These are phyloP conservation scores for Cytospora schulzeri DNA, from an alignment of 2,329 filamentous ascomycete genomes.

Conservation along the genomic window DNA sequence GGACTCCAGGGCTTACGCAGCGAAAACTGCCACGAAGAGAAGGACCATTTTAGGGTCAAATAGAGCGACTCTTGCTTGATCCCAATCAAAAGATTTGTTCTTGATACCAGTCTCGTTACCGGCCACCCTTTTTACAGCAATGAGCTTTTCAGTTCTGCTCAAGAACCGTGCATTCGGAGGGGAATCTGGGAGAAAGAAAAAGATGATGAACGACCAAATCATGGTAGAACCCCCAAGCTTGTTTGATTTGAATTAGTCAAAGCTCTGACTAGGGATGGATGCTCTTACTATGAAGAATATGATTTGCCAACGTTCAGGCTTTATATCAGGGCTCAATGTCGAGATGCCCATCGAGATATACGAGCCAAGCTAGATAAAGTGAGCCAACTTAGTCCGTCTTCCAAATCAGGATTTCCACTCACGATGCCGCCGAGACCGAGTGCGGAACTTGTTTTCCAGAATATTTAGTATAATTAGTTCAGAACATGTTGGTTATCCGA, in stretches of 20 bases:
- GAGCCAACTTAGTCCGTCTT: too few relatives aligned
- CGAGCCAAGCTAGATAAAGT: background rate
- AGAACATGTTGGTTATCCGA: background rate
- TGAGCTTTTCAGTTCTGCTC: background rate
- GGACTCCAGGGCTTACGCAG: too few relatives aligned
- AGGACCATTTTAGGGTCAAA: constrained; percentile 4
- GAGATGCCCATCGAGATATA: constrained; percentile 9
- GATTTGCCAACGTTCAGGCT: background rate
- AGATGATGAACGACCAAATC: background rate
- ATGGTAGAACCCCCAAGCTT: background rate
- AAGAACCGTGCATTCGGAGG: background rate
- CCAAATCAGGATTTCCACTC: too few relatives aligned
- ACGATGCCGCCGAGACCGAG: too few relatives aligned
- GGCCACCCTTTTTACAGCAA: background rate
- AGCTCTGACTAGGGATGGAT: too few relatives aligned
- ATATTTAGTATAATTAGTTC: constrained; percentile 20
- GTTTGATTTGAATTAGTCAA: too few relatives aligned
- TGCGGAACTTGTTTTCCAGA: constrained; percentile 37
- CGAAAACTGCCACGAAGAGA: background rate
- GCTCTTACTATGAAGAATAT: background rate
- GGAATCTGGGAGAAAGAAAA: constrained; percentile 3
- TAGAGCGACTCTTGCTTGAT: background rate
- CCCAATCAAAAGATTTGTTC: constrained; percentile 5
- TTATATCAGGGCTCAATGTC: background rate
- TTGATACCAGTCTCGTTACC: constrained; percentile 3